phyloP scores from a whole-genome alignment of 768 basidiomycete genomes.

The Suillus weaverae region DNA sequence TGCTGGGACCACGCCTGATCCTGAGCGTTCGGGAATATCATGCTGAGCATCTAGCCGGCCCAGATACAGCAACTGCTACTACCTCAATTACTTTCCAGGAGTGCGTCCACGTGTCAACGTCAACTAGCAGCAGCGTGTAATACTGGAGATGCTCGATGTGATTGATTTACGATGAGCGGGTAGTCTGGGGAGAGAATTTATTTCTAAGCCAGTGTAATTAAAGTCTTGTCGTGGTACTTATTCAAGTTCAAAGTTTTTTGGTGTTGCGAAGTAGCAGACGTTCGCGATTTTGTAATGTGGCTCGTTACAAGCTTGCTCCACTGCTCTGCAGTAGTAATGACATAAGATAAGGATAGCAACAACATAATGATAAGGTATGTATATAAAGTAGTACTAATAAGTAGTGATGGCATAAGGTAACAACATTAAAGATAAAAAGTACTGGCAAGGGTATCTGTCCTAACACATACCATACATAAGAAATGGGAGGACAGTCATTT shows the following conservation, averaged over 20 bases:
- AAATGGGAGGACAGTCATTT: background rate
- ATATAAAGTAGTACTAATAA: too few relatives aligned
- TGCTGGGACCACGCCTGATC: background rate
- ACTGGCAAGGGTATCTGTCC: too few relatives aligned
- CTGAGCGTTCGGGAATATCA: background rate
- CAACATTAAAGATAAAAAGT: too few relatives aligned
- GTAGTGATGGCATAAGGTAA: too few relatives aligned
- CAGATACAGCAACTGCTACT: background rate
- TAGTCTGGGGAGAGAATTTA: background rate
- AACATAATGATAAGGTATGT: too few relatives aligned
- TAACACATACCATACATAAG: background rate
- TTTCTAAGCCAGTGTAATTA: background rate
- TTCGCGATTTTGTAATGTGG: background rate
- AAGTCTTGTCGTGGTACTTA: background rate
- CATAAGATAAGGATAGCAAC: too few relatives aligned
- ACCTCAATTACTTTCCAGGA: background rate
- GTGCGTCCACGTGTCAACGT: background rate
- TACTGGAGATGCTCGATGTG: background rate
- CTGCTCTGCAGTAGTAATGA: too few relatives aligned
- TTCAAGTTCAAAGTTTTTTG: background rate
- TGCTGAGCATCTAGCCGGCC: background rate
- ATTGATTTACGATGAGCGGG: background rate
- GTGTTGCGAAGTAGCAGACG: background rate
- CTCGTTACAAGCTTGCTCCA: too few relatives aligned
- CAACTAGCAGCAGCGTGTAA: background rate